phyloP scores from a whole-genome alignment of 805 yeast genomes.

The Candida nanaspora region DNA sequence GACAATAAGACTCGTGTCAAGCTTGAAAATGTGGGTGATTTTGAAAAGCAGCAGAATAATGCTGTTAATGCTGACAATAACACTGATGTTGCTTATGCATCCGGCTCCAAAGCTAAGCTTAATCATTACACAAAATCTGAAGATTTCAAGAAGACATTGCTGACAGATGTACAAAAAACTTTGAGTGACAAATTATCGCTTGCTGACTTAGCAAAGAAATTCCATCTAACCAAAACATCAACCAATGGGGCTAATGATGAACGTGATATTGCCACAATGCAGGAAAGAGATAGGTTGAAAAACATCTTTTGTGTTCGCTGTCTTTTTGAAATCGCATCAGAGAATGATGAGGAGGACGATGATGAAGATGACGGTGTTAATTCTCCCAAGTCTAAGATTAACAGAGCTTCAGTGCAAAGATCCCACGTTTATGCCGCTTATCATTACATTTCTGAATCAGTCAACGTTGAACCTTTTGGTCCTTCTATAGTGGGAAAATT shows the following conservation, averaged over 20 bases:
- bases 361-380: constrained; percentile 2
- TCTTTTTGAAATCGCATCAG: constrained; percentile 15
- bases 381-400: not conserved
- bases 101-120: not conserved
- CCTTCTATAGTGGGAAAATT: constrained; percentile 73
- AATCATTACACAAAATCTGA: not conserved
- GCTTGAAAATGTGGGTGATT: too few species aligned
- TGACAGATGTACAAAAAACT: constrained; percentile 12
- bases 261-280: not conserved
- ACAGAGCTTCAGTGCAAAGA: constrained; percentile 7
- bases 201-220: constrained; percentile 11
- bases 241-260: not conserved
- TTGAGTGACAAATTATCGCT: constrained; percentile 8
- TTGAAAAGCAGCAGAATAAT: too few species aligned
- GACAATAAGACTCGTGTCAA: too few species aligned
- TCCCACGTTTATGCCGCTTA: constrained; percentile 16
- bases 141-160: constrained; percentile 9
- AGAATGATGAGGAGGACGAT: constrained; percentile 4
- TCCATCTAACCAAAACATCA: constrained; percentile 11
- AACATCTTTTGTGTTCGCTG: constrained; percentile 18
- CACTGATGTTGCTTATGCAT: too few species aligned
- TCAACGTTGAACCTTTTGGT: constrained; percentile 42
- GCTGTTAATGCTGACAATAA: too few species aligned
- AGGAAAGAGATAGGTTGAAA: constrained; percentile 14
- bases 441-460: constrained; percentile 13